Evolutionary conservation across 1,284 basidiomycete genomes (phyloP).

Genomic region (Apiotrichum porosum): DNA sequence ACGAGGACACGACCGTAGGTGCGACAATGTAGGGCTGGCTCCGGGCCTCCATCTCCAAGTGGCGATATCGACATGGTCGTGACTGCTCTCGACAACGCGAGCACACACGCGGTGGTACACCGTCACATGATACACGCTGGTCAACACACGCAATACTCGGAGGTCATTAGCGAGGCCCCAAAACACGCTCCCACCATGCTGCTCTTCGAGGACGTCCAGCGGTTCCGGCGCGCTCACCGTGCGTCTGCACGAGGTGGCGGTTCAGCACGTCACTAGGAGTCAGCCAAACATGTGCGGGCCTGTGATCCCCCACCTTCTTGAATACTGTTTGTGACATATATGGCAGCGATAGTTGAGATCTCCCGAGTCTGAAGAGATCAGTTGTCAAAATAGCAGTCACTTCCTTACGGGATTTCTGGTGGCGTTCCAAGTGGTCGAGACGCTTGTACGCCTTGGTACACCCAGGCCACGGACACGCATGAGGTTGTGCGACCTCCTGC

Average conservation of each 20-base stretch:
- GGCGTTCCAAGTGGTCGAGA: constrained; percentile 21
- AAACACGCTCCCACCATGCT: constrained; percentile 11
- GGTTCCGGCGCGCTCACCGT: constrained; percentile 12
- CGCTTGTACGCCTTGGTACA: constrained; percentile 18
- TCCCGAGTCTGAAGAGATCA: constrained; percentile 13
- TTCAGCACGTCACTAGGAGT: constrained; percentile 19
- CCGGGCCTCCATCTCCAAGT: constrained; percentile 9
- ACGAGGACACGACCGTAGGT: no score
- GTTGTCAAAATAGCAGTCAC: neutral
- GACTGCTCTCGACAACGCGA: constrained; percentile 5
- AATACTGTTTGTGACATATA: constrained; percentile 16
- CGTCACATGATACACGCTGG: constrained; percentile 11
- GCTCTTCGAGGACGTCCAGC: constrained; percentile 18
- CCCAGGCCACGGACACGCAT: constrained; percentile 19
- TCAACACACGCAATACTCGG: constrained; percentile 12
- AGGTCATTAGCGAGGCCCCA: neutral
- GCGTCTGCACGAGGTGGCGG: constrained; percentile 19
- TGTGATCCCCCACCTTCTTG: constrained; percentile 20
- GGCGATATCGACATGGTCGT: constrained; percentile 9
- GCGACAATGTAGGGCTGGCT: no score
- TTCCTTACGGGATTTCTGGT: constrained; percentile 17
- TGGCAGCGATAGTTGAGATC: constrained; percentile 18
- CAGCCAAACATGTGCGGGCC: no score
- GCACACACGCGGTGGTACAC: constrained; percentile 13
- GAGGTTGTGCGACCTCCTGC: no score